These are phyloP conservation scores for Silene vulgaris DNA, from an alignment of 179 eudicot genomes.

Conservation along the genomic window DNA sequence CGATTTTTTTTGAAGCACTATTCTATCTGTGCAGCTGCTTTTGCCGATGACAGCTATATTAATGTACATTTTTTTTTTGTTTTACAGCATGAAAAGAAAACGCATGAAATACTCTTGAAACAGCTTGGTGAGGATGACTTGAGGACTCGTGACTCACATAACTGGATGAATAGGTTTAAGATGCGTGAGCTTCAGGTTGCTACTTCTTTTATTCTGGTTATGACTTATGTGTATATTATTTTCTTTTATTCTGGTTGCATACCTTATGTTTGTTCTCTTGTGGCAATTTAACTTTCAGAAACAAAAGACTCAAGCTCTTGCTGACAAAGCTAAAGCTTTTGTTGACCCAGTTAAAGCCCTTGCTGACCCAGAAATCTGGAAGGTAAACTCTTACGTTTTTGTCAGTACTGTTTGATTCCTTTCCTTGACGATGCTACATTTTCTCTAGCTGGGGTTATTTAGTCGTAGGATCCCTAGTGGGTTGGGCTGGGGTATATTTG, in stretches of 20 bases:
- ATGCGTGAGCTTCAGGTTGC: conserved; percentile 78
- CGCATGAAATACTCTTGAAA: conserved; percentile 87
- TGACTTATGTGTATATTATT: background rate
- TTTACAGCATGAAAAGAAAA: conserved; percentile 86
- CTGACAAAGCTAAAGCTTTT: conserved; percentile 29
- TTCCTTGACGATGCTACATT: background rate
- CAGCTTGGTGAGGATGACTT: conserved; percentile 97
- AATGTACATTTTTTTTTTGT: conserved; percentile 12
- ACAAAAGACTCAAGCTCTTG: conserved; percentile 57
- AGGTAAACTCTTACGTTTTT: conserved; percentile 34
- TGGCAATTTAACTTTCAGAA: conserved; percentile 71
- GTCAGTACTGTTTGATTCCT: background rate
- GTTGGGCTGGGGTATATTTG: background rate
- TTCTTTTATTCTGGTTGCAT: background rate
- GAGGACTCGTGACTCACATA: conserved; percentile 86
- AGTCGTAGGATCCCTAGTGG: too few species aligned
- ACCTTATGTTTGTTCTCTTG: conserved; percentile 6
- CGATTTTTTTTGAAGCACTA: background rate
- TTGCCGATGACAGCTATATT: background rate
- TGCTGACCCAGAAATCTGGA: conserved; percentile 58
- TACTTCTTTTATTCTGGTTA: background rate
- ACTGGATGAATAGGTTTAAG: conserved; percentile 93
- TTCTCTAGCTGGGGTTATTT: too few species aligned
- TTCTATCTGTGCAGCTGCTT: background rate
- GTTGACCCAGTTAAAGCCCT: conserved; percentile 23